Conservation (phyloP, 2,329 filamentous ascomycete species). For the Aureobasidium vineae region DNA sequence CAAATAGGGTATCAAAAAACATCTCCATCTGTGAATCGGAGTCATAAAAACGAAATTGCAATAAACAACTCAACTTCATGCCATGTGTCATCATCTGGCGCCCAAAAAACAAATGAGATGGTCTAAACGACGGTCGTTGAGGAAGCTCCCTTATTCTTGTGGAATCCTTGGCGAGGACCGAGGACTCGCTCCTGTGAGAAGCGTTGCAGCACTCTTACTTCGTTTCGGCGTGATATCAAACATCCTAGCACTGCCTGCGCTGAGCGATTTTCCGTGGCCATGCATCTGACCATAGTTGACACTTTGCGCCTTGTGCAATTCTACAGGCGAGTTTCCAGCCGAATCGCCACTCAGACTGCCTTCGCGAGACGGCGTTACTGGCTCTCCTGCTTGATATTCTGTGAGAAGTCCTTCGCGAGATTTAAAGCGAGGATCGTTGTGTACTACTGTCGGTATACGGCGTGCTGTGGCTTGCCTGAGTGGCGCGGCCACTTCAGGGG, state of each 20-base stretch:
- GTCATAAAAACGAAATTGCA: conserved; percentile 26
- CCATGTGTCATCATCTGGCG: conserved; percentile 10
- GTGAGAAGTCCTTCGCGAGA: conserved; percentile 61
- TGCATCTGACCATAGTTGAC: conserved; percentile 56
- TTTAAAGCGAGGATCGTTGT: conserved; percentile 56
- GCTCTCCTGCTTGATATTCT: conserved; percentile 40
- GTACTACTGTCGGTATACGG: conserved; percentile 64
- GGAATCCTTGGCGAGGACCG: background rate
- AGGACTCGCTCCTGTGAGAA: background rate
- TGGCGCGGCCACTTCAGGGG: conserved; percentile 14
- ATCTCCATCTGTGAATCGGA: conserved; percentile 18
- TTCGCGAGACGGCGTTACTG: conserved; percentile 10
- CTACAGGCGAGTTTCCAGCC: conserved; percentile 29
- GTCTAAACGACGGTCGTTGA: background rate
- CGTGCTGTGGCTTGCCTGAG: conserved; percentile 50
- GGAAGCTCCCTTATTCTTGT: background rate
- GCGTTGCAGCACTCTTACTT: conserved; percentile 15
- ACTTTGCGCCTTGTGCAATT: conserved; percentile 66
- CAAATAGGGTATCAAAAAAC: conserved; percentile 29
- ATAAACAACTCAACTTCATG: conserved; percentile 9
- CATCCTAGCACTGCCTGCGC: conserved; percentile 73
- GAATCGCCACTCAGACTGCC: conserved; percentile 26
- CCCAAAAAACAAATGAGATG: conserved; percentile 14
- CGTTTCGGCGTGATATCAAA: conserved; percentile 55
- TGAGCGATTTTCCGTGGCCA: conserved; percentile 68